Evolutionary conservation across 176 grass and related monocot species (phyloP).

Genomic region (Juncus effusus): DNA sequence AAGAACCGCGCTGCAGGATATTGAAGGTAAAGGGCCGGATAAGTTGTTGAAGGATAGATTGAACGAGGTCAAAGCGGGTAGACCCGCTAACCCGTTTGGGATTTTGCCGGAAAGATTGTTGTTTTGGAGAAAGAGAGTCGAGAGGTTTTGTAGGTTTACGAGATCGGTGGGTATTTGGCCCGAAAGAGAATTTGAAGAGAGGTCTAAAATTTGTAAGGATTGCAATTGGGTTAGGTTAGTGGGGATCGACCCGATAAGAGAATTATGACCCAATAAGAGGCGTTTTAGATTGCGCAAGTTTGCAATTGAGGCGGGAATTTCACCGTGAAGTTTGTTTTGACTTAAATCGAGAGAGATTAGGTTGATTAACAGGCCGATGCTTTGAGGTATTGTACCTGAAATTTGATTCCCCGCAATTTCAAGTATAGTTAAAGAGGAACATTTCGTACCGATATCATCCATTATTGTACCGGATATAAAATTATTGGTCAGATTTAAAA

Average conservation of each 20-base stretch:
- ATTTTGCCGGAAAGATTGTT: conserved; percentile 90
- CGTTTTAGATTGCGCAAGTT: conserved; percentile 44
- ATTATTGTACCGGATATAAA: conserved; percentile 53
- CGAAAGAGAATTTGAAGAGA: conserved; percentile 71
- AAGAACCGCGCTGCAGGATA: conserved; percentile 69
- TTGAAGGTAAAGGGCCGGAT: conserved; percentile 69
- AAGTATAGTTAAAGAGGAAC: conserved; percentile 59
- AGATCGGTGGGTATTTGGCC: conserved; percentile 67
- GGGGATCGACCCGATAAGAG: conserved; percentile 75
- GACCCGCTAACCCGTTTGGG: conserved; percentile 54
- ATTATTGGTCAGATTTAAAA: conserved; percentile 75
- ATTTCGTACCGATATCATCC: conserved; percentile 56
- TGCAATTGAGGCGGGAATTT: conserved; percentile 59
- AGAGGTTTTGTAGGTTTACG: conserved; percentile 64
- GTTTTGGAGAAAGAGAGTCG: conserved; percentile 66
- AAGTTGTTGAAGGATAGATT: conserved; percentile 98
- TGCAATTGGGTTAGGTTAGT: conserved; percentile 41
- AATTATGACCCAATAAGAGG: conserved; percentile 66
- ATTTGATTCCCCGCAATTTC: conserved; percentile 67
- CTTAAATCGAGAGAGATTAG: conserved; percentile 81
- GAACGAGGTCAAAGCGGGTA: conserved; percentile 50
- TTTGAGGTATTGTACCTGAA: conserved; percentile 66
- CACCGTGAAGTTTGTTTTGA: conserved; percentile 56
- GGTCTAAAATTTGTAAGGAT: conserved; percentile 69
- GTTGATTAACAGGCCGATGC: conserved; percentile 55